A percentile compares a stretch with the other conserved stretches of the same genome.
These are phyloP conservation scores for Populus pruinosa DNA, from an alignment of 345 rosid genomes.

Conservation along the genomic window DNA sequence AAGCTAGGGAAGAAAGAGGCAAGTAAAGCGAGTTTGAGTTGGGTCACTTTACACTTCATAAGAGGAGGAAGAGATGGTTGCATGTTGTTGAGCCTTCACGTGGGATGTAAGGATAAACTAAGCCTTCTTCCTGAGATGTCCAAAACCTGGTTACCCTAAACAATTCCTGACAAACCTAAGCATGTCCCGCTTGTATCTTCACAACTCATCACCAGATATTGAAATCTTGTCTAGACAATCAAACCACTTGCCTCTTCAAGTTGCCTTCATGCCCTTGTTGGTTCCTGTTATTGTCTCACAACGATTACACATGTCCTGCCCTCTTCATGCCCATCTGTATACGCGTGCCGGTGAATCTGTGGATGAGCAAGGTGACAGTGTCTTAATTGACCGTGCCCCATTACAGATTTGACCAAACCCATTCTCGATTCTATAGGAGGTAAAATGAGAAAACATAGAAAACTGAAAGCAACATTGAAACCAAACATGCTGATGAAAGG, in stretches of 20 bases:
- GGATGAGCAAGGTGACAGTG: neutral
- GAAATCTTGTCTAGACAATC: constrained; percentile 16
- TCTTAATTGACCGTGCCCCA: neutral
- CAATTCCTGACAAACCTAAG: constrained; percentile 28
- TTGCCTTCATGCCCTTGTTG: neutral
- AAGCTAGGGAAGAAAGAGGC: constrained; percentile 11
- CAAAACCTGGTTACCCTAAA: constrained; percentile 31
- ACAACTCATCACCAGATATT: constrained; percentile 7
- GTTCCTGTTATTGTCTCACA: neutral
- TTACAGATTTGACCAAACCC: neutral
- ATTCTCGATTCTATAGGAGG: neutral
- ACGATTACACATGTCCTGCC: neutral
- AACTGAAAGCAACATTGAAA: constrained; percentile 1
- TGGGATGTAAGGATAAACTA: constrained; percentile 20
- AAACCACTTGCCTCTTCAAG: neutral
- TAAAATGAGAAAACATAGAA: neutral
- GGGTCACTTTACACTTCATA: constrained; percentile 32
- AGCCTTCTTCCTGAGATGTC: constrained; percentile 26
- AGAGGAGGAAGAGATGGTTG: constrained; percentile 16
- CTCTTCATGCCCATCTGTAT: neutral
- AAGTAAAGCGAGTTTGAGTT: constrained; percentile 24
- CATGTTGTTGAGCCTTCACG: constrained; percentile 19
- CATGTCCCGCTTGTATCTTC: constrained; percentile 20
- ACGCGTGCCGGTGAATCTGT: neutral
- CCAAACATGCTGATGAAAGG: neutral